Percentiles rank a stretch among this genome's conserved stretches.
These are phyloP conservation scores for Cicer bijugum DNA, from an alignment of 306 rosid species.

Conservation along the genomic window DNA sequence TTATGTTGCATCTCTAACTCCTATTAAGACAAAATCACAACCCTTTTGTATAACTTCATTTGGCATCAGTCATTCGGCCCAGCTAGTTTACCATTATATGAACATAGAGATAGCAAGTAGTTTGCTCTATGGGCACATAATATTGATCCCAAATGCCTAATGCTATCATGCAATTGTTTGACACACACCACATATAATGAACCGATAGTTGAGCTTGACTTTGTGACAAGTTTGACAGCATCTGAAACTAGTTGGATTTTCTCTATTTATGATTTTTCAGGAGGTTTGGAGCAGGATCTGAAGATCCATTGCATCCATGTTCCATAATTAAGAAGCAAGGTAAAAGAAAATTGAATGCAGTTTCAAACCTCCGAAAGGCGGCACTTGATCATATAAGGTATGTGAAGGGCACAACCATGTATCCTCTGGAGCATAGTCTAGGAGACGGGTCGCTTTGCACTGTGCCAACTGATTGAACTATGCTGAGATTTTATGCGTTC, in stretches of 20 bases:
- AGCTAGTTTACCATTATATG: background rate
- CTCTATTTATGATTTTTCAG: constrained; percentile 53
- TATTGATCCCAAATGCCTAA: constrained; percentile 2
- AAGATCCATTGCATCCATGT: constrained; percentile 70
- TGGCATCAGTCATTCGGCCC: constrained; percentile 18
- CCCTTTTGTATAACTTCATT: background rate
- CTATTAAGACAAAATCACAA: constrained; percentile 7
- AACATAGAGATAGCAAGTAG: background rate
- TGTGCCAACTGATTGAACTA: constrained; percentile 54
- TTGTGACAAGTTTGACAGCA: constrained; percentile 4
- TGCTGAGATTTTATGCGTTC: constrained; percentile 29
- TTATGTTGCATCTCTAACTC: background rate
- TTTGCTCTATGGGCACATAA: background rate
- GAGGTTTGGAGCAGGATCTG: constrained; percentile 87
- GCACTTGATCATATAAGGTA: constrained; percentile 66
- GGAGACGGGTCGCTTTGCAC: constrained; percentile 81
- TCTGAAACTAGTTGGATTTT: constrained; percentile 35
- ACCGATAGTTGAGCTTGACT: constrained; percentile 12
- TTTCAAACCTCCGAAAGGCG: constrained; percentile 61
- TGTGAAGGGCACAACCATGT: constrained; percentile 75
- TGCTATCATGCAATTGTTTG: constrained; percentile 27
- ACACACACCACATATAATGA: background rate
- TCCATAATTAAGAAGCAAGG: constrained; percentile 64
- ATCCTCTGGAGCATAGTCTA: constrained; percentile 81
- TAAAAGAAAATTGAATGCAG: constrained; percentile 49